Percentiles rank a stretch among this genome's conserved stretches.
Evolutionary conservation across 768 basidiomycete genomes (phyloP).

Genomic region (Tephrocybe sp.): DNA sequence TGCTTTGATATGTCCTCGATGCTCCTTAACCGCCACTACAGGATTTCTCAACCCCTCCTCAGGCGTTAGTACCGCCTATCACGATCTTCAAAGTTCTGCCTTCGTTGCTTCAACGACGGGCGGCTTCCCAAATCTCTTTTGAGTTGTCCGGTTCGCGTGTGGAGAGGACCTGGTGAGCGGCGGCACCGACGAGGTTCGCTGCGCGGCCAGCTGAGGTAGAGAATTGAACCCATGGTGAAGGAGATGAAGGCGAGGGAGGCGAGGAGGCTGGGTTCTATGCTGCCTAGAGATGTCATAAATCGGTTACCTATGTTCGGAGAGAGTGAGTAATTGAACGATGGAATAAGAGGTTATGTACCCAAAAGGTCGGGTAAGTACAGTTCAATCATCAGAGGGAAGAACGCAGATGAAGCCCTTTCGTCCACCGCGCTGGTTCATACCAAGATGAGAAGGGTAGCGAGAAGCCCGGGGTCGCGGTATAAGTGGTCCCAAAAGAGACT

Average conservation of each 20-base stretch:
- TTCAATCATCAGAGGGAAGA: constrained; percentile 50
- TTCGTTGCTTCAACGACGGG: too few relatives aligned
- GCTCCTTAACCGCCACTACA: too few relatives aligned
- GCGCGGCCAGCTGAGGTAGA: constrained; percentile 65
- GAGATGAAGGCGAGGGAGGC: constrained; percentile 57
- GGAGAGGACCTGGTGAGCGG: constrained; percentile 48
- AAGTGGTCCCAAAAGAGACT: constrained; percentile 53
- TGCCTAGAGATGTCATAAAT: constrained; percentile 61
- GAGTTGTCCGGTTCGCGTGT: constrained; percentile 39
- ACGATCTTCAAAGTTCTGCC: too few relatives aligned
- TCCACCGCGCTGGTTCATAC: constrained; percentile 66
- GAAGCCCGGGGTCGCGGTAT: constrained; percentile 36
- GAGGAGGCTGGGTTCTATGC: constrained; percentile 53
- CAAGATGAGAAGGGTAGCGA: constrained; percentile 53
- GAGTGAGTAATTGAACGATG: background rate
- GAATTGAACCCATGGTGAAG: constrained; percentile 51
- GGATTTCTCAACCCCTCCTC: too few relatives aligned
- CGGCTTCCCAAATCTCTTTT: too few relatives aligned
- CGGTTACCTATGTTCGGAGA: constrained; percentile 46
- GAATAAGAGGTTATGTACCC: constrained; percentile 29
- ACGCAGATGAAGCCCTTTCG: constrained; percentile 61
- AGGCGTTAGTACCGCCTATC: too few relatives aligned
- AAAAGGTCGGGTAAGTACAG: constrained; percentile 58
- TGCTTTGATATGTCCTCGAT: too few relatives aligned
- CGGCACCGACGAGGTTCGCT: constrained; percentile 42